These are phyloP conservation scores for Neurospora sp. DNA, from an alignment of 495 filamentous ascomycete species.

Conservation along the genomic window DNA sequence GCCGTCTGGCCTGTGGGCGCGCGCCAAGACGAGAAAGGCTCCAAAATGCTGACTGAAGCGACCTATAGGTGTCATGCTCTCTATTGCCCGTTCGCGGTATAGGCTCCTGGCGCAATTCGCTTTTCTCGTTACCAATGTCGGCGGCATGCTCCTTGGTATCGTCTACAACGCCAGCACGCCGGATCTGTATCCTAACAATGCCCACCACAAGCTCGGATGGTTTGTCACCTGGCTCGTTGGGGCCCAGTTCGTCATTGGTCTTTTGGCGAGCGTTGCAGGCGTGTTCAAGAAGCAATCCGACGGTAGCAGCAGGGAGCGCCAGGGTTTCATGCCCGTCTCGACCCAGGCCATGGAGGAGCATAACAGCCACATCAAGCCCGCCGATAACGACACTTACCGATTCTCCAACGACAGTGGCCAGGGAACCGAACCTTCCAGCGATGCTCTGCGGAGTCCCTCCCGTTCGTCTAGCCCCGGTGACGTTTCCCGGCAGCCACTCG, in stretches of 20 bases:
- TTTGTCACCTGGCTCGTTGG: conserved; percentile 60
- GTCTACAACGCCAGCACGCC: conserved; percentile 78
- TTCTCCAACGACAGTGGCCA: conserved; percentile 85
- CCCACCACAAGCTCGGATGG: conserved; percentile 88
- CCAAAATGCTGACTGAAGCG: conserved; percentile 11
- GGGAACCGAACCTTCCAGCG: conserved; percentile 64
- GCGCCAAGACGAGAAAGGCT: neutral
- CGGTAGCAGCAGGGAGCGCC: conserved; percentile 26
- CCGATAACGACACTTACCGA: conserved; percentile 39
- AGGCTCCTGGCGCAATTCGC: conserved; percentile 61
- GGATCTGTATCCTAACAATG: conserved; percentile 80
- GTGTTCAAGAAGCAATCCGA: conserved; percentile 12
- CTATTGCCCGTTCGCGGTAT: conserved; percentile 67
- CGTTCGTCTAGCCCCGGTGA: conserved; percentile 47
- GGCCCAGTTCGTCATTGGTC: conserved; percentile 56
- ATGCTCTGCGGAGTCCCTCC: conserved; percentile 55
- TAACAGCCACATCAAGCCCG: conserved; percentile 28
- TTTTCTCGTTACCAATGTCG: conserved; percentile 62
- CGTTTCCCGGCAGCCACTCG: conserved; percentile 29
- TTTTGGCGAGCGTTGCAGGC: conserved; percentile 46
- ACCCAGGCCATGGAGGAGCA: conserved; percentile 56
- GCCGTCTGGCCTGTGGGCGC: neutral
- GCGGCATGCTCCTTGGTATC: conserved; percentile 60
- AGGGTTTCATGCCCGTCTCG: conserved; percentile 58
- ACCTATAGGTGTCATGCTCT: conserved; percentile 71